These are phyloP conservation scores for Verticillium isaacii DNA, from an alignment of 2,329 filamentous ascomycete genomes.

Conservation along the genomic window DNA sequence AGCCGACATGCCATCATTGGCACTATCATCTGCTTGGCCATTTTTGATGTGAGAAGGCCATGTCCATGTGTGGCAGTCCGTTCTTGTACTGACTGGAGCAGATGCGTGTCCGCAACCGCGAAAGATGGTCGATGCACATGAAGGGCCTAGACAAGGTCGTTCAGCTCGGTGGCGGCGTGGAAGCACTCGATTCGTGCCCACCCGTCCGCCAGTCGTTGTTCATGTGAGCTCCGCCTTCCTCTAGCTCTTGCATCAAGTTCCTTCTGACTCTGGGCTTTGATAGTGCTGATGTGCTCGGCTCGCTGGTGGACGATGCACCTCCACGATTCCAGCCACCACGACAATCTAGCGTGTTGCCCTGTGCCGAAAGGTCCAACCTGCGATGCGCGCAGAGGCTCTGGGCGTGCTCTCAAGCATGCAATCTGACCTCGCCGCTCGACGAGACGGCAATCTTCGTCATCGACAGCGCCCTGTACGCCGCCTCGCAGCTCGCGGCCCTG, in stretches of 20 bases:
- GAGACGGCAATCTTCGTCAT: neutral
- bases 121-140: slow-evolving; percentile 15
- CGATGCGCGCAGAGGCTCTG: too few species aligned
- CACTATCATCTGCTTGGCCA: slow-evolving; percentile 13
- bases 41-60: slow-evolving; percentile 13
- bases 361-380: neutral
- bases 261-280: neutral
- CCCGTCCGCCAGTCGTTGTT: slow-evolving; percentile 13
- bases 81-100: neutral
- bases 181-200: slow-evolving; percentile 4
- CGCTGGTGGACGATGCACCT: slow-evolving; percentile 8
- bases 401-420: too few species aligned
- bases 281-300: slow-evolving; percentile 14
- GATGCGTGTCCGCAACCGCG: slow-evolving; percentile 11
- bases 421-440: neutral
- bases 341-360: neutral
- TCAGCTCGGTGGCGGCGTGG: slow-evolving; percentile 8
- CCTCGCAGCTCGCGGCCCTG: slow-evolving; percentile 2
- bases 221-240: slow-evolving; percentile 5
- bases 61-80: neutral
- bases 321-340: slow-evolving; percentile 9
- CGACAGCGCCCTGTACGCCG: neutral
- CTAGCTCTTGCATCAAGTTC: neutral
- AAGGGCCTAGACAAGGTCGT: slow-evolving; percentile 10
- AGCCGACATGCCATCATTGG: slow-evolving; percentile 10